These are phyloP conservation scores for Trichoderma breve DNA, from an alignment of 2,329 filamentous ascomycete genomes.

Conservation along the genomic window DNA sequence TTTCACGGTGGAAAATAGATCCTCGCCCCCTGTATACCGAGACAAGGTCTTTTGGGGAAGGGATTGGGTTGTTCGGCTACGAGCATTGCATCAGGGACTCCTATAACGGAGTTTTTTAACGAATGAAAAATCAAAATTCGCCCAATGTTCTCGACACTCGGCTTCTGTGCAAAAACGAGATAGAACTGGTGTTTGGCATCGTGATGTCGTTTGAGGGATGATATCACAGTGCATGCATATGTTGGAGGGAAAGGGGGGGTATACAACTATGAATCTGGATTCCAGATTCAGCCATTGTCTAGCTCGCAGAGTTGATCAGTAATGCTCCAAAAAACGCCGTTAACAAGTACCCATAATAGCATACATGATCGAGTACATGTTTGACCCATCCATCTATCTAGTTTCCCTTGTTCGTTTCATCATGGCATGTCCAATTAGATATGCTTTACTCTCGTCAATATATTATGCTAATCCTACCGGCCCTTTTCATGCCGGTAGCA, in stretches of 20 bases:
- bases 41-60: slow-evolving; percentile 23
- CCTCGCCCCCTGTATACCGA: slow-evolving; percentile 21
- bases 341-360: neutral
- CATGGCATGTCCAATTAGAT: neutral
- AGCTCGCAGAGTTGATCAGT: slow-evolving; percentile 13
- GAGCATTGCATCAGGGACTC: slow-evolving; percentile 44
- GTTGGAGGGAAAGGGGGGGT: neutral
- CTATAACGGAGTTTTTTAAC: slow-evolving; percentile 39
- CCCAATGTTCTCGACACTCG: slow-evolving; percentile 28
- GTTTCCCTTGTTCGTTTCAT: neutral
- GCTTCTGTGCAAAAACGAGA: slow-evolving; percentile 6
- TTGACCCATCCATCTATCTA: neutral
- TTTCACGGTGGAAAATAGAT: slow-evolving; percentile 25
- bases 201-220: neutral
- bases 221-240: neutral
- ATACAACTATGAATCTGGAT: neutral
- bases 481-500: slow-evolving; percentile 36
- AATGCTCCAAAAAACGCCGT: slow-evolving; percentile 20
- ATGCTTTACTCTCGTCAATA: slow-evolving; percentile 4
- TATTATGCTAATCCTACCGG: neutral
- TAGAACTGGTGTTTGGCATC: neutral
- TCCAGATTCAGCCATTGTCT: slow-evolving; percentile 3
- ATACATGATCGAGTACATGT: slow-evolving; percentile 12
- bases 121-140: slow-evolving; percentile 42
- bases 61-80: slow-evolving; percentile 39